Evolutionary conservation across 2,329 filamentous ascomycete species (phyloP), one percentile per base, ranked within the genome.

Genomic region (Colletotrichum gloeosporioides): DNA sequence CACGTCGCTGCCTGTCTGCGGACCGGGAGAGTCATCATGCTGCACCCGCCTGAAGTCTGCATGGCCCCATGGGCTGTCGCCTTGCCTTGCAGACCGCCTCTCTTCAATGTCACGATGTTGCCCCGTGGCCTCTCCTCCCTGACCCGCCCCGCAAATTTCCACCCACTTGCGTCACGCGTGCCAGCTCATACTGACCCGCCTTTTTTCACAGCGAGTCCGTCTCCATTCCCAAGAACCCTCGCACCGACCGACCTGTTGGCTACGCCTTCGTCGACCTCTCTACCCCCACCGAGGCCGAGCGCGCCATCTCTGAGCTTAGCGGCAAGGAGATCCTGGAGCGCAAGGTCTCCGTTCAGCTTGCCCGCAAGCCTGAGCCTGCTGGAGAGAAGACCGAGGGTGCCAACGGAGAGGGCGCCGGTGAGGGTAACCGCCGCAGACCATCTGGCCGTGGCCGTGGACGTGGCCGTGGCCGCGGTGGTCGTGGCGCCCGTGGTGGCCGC

Each of bases 241-340:
- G 97, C 87, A 99, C 96, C 88, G 96, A 96, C 88, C 96, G 97
- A 86, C 96, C 97, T 79, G 97, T 99, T 86, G 97, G 97, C 85
- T 99, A 99, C 88, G 97, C 97, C 85, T 99, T 99, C 86, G 97
- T 99, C 86, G 97, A 99, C 85, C 94, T 99, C 80, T 98, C 95
- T 78, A 98, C 96, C 79, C 95, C 97, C 77, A 93, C 92, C 80
- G 97, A 99, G 90, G 97, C 97, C 79, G 95, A 98, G 89, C 95
- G 96, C 86, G 97, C 97, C 84, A 99, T 99, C 82, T 90, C 92
- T 82, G 95, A 98, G 89, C 94, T 99, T 80, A 98, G 97, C 83
- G 96, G 96, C 87, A 96, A 98, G 91, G 96, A 98, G 89, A 97
- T 99, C 83, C 93, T 99, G 76, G 96, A 98, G 88, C 96, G 97